phyloP scores from a whole-genome alignment of 371 early-diverging fungal species.

The Fennellomyces sp. region DNA sequence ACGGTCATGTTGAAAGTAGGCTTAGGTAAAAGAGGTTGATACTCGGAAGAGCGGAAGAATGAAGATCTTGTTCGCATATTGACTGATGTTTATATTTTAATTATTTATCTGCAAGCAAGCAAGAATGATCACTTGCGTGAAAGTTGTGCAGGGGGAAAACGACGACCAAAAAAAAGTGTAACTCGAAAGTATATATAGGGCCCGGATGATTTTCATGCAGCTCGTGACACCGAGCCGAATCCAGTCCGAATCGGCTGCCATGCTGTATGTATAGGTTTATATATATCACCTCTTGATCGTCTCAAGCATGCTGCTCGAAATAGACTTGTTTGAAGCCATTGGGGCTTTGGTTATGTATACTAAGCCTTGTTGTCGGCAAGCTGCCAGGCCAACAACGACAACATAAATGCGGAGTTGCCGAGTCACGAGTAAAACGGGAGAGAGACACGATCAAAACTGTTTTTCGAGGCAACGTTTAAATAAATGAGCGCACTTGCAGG shows the following conservation, averaged over 20 bases:
- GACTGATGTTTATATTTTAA: background rate
- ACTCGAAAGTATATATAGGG: background rate
- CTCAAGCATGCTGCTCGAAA: no score
- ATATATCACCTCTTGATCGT: no score
- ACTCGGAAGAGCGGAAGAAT: background rate
- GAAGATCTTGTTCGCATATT: background rate
- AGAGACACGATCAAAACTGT: background rate
- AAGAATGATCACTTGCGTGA: background rate
- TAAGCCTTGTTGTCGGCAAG: no score
- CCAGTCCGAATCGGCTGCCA: no score
- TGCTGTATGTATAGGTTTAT: no score
- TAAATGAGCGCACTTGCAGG: constrained; percentile 1
- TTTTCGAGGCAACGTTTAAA: background rate
- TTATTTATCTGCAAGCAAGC: background rate
- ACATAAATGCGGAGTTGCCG: no score
- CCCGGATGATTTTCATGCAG: background rate
- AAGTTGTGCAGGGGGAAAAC: background rate
- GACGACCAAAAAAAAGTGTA: background rate
- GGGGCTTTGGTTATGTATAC: no score
- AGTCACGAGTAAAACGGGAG: background rate
- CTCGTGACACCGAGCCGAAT: background rate
- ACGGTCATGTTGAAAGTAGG: constrained; percentile 15
- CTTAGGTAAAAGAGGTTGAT: background rate
- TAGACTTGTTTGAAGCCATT: no score
- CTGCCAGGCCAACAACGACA: no score